These are phyloP conservation scores for Pittosporum tobira DNA, from an alignment of 129 eudicot genomes.

Conservation along the genomic window DNA sequence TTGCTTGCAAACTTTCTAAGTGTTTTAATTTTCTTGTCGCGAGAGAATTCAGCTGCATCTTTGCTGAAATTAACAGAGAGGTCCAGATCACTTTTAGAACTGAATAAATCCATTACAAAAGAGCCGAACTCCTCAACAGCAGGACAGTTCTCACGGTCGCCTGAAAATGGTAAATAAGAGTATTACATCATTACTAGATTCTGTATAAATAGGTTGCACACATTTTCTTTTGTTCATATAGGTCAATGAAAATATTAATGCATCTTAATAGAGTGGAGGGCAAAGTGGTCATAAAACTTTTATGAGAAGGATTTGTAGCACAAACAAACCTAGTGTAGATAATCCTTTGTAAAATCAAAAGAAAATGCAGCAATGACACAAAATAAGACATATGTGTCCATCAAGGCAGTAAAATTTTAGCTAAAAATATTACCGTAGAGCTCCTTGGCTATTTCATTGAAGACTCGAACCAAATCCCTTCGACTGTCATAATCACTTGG, in stretches of 20 bases:
- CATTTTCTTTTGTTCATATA: not conserved
- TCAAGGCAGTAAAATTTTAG: not conserved
- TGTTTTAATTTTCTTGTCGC: conserved; percentile 57
- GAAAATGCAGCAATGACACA: not conserved
- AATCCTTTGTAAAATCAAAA: not conserved
- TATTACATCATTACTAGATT: not conserved
- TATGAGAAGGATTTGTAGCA: not conserved
- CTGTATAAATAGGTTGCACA: not conserved
- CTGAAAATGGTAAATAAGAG: conserved; percentile 32
- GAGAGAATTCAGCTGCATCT: conserved; percentile 29
- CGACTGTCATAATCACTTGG: conserved; percentile 63
- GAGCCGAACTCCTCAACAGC: conserved; percentile 86
- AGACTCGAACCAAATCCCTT: conserved; percentile 49
- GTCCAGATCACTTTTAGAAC: conserved; percentile 77
- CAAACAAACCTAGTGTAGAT: not conserved
- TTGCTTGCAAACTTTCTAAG: conserved; percentile 81
- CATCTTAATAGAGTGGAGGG: not conserved
- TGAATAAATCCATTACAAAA: conserved; percentile 83
- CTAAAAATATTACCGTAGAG: conserved; percentile 50
- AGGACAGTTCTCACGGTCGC: conserved; percentile 38
- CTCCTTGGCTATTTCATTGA: conserved; percentile 80
- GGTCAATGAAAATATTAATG: not conserved
- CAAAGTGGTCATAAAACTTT: too few relatives aligned
- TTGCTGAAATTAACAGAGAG: conserved; percentile 71
- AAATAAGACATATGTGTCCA: not conserved